phyloP scores from a whole-genome alignment of 495 filamentous ascomycete species.

The Bacidia gigantensis region DNA sequence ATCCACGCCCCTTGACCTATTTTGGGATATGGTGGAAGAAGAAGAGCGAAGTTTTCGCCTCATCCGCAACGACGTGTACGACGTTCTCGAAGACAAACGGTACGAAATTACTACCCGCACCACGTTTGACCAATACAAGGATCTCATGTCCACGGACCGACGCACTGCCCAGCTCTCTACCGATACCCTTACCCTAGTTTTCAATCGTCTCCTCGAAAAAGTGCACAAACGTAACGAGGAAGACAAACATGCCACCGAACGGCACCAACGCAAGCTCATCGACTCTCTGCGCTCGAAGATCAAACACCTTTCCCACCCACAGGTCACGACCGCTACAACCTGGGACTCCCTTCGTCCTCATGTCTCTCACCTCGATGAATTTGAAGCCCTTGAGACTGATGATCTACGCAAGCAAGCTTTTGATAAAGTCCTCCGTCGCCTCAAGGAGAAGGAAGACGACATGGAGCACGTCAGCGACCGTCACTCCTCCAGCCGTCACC shows the following conservation, averaged over 20 bases:
- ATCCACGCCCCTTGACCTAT: slow-evolving; percentile 83
- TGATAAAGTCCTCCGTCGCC: slow-evolving; percentile 80
- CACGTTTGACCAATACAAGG: slow-evolving; percentile 71
- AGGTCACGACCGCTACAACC: slow-evolving; percentile 58
- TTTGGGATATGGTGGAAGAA: slow-evolving; percentile 94
- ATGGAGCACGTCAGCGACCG: slow-evolving; percentile 49
- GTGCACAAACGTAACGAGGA: slow-evolving; percentile 63
- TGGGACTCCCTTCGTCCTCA: slow-evolving; percentile 74
- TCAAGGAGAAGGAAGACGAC: slow-evolving; percentile 85
- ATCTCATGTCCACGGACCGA: slow-evolving; percentile 63
- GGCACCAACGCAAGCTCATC: slow-evolving; percentile 69
- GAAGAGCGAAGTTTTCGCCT: slow-evolving; percentile 72
- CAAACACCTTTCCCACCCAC: slow-evolving; percentile 75
- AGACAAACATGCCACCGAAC: slow-evolving; percentile 69
- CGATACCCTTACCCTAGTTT: slow-evolving; percentile 63
- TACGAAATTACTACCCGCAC: slow-evolving; percentile 81
- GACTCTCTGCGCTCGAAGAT: slow-evolving; percentile 78
- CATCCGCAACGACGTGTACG: slow-evolving; percentile 71
- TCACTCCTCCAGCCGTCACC: slow-evolving; percentile 31
- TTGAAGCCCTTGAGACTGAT: slow-evolving; percentile 64
- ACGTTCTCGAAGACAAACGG: slow-evolving; percentile 87
- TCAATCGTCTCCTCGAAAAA: slow-evolving; percentile 75
- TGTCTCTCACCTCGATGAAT: slow-evolving; percentile 71
- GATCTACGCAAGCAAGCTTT: slow-evolving; percentile 73
- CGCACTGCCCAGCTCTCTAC: slow-evolving; percentile 72